Conservation (phyloP, 352 stramenopile genomes). For the Pythium oligandrum region DNA sequence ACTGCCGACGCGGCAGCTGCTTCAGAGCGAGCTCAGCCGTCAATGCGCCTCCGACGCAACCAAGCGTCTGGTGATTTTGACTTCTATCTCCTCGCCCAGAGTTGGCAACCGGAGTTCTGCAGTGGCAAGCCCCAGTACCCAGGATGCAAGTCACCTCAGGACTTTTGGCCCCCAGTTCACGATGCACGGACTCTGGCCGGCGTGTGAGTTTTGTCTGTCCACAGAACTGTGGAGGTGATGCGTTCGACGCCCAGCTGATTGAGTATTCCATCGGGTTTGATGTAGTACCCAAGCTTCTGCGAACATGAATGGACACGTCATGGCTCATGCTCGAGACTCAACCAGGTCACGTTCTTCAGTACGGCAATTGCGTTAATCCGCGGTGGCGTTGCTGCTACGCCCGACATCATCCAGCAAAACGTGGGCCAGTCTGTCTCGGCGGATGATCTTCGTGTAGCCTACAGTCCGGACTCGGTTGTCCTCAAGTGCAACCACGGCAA, state of each 20-base stretch:
- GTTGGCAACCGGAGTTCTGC: conserved; percentile 88
- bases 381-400: conserved; percentile 64
- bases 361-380: conserved; percentile 69
- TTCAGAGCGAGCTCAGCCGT: too few relatives aligned
- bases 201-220: conserved; percentile 60
- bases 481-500: conserved; percentile 36
- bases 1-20: too few relatives aligned
- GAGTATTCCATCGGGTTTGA: conserved; percentile 65
- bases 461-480: conserved; percentile 21
- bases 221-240: conserved; percentile 63
- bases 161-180: conserved; percentile 86
- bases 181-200: conserved; percentile 88
- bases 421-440: conserved; percentile 46
- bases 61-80: conserved; percentile 17
- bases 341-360: conserved; percentile 83
- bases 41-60: too few relatives aligned
- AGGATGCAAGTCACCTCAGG: conserved; percentile 56
- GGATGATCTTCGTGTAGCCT: conserved; percentile 34
- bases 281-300: conserved; percentile 86
- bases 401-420: conserved; percentile 51
- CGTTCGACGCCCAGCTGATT: conserved; percentile 60
- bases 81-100: conserved; percentile 89
- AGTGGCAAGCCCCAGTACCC: conserved; percentile 49
- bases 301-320: conserved; percentile 93
- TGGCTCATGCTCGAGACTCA: conserved; percentile 88